These are phyloP conservation scores for Populus hybrid DNA, from an alignment of 441 rosid species.

Conservation along the genomic window DNA sequence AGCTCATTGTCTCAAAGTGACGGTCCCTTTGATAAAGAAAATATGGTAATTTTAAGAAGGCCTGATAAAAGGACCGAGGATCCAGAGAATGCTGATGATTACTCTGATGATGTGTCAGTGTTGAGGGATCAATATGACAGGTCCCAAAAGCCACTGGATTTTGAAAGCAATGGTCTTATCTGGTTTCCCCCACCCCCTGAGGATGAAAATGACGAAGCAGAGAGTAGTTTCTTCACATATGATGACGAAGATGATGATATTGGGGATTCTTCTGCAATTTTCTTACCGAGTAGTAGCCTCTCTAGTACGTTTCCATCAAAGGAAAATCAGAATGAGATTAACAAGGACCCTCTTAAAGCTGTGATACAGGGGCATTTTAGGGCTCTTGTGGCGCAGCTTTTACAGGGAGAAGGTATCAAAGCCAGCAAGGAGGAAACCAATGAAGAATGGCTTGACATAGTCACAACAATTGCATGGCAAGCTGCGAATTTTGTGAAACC, in stretches of 20 bases:
- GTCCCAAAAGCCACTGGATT: constrained; percentile 62
- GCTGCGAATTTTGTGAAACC: constrained; percentile 95
- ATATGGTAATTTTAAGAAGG: constrained; percentile 52
- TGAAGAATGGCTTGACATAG: constrained; percentile 78
- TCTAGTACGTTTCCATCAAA: constrained; percentile 53
- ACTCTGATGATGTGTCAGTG: constrained; percentile 36
- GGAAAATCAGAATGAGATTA: constrained; percentile 62
- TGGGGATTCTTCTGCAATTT: constrained; percentile 69
- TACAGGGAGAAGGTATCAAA: constrained; percentile 66
- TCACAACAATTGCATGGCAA: constrained; percentile 81
- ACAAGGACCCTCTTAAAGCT: constrained; percentile 67
- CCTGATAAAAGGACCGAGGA: constrained; percentile 46
- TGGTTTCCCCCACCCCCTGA: constrained; percentile 95
- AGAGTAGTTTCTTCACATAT: constrained; percentile 58
- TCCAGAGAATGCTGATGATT: constrained; percentile 44
- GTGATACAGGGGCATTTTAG: constrained; percentile 82
- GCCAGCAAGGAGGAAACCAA: constrained; percentile 41
- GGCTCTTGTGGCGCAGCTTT: constrained; percentile 88
- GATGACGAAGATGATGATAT: constrained; percentile 83
- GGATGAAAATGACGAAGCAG: constrained; percentile 73
- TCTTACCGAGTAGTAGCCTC: constrained; percentile 75
- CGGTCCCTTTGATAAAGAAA: constrained; percentile 54
- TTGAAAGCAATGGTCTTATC: constrained; percentile 74
- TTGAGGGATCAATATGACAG: constrained; percentile 35
- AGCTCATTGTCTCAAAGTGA: constrained; percentile 47